phyloP scores from a whole-genome alignment of 108 stramenopile genomes.

The Conticribra weissflogii region DNA sequence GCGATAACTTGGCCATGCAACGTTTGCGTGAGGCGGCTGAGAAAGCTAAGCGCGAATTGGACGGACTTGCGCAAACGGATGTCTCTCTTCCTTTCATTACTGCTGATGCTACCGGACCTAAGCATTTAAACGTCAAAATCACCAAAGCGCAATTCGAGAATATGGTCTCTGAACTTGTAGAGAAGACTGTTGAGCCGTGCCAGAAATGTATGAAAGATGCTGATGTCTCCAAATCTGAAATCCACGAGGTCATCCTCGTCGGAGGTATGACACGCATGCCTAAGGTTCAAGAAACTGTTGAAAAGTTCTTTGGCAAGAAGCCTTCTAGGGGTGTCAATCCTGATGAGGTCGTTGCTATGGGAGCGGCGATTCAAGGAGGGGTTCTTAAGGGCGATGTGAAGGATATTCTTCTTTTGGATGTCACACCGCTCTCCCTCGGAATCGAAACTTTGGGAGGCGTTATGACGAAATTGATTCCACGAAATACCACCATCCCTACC shows the following conservation, averaged over 20 bases:
- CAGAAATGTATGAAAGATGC: constrained; percentile 96
- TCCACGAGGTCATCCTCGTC: constrained; percentile 98
- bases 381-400: constrained; percentile 99
- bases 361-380: constrained; percentile 99
- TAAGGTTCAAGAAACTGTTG: constrained; percentile 97
- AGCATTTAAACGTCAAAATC: constrained; percentile 97
- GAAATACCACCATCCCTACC: constrained; percentile 99
- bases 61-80: constrained; percentile 98
- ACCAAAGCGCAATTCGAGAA: constrained; percentile 95
- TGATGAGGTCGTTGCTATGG: constrained; percentile 99
- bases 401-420: constrained; percentile 98
- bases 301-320: constrained; percentile 95
- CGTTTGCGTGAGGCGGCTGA: constrained; percentile 98
- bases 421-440: constrained; percentile 98
- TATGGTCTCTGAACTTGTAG: constrained; percentile 91
- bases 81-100: constrained; percentile 99
- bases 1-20: constrained; percentile 98
- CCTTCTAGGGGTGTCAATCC: constrained; percentile 97
- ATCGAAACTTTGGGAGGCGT: constrained; percentile 99
- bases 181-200: constrained; percentile 97
- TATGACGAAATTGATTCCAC: constrained; percentile 98
- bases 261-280: constrained; percentile 99
- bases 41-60: constrained; percentile 99
- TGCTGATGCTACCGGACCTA: constrained; percentile 97
- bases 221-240: constrained; percentile 87